A percentile compares a stretch with the other conserved stretches of the same genome.
Evolutionary conservation across 1,139 yeast species (phyloP).

Genomic region (Taphrina wiesneri): DNA sequence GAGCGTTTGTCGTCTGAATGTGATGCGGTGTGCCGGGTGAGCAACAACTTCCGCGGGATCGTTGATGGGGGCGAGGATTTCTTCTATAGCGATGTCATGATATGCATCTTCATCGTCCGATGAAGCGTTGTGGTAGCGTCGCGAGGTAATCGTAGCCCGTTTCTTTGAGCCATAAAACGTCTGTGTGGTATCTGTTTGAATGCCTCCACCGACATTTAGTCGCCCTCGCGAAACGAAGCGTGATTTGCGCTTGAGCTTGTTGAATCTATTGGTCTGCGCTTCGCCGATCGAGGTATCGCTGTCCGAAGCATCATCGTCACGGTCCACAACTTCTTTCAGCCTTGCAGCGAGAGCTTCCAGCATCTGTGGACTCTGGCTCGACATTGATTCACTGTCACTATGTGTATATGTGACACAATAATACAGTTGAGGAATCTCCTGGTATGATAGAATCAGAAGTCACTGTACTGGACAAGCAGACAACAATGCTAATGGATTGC

Average conservation of each 20-base stretch:
- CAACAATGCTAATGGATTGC: too few species aligned
- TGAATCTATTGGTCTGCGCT: slow-evolving; percentile 27
- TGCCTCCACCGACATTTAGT: slow-evolving; percentile 16
- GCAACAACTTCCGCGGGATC: slow-evolving; percentile 33
- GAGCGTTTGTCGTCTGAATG: slow-evolving; percentile 24
- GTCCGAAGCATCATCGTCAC: slow-evolving; percentile 28
- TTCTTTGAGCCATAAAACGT: slow-evolving; percentile 9
- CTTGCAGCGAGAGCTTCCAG: slow-evolving; percentile 15
- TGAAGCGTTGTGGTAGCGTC: background rate
- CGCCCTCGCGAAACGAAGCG: slow-evolving; percentile 32
- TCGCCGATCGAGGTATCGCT: slow-evolving; percentile 29
- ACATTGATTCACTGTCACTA: background rate
- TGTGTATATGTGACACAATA: background rate
- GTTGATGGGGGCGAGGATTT: slow-evolving; percentile 30
- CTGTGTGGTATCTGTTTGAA: slow-evolving; percentile 18
- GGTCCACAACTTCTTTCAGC: slow-evolving; percentile 18
- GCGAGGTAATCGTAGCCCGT: slow-evolving; percentile 1
- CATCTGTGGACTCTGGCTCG: slow-evolving; percentile 9
- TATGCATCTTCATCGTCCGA: slow-evolving; percentile 33
- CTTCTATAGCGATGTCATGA: slow-evolving; percentile 30
- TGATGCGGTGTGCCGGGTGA: slow-evolving; percentile 25
- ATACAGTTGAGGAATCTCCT: too few species aligned
- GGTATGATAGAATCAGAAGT: background rate
- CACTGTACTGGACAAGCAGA: too few species aligned
- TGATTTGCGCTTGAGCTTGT: slow-evolving; percentile 34